A percentile compares a stretch with the other conserved stretches of the same genome.
phyloP scores from a whole-genome alignment of 2,329 filamentous ascomycete genomes.

The Microascus cirrosus region DNA sequence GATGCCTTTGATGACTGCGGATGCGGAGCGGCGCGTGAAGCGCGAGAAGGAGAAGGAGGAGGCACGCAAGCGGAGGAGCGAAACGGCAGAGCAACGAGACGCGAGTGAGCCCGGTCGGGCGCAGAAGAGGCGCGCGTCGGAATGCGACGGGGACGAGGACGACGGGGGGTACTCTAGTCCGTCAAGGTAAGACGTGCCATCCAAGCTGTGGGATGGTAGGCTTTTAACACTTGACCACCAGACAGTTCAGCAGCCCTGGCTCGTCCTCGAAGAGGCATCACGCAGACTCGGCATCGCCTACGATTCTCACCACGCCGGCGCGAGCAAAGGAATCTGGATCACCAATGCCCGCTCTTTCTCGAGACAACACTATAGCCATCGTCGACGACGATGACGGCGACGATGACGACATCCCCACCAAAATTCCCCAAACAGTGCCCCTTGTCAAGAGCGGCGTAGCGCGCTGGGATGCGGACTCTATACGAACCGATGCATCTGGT shows the following conservation, averaged over 20 bases:
- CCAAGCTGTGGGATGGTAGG: not conserved
- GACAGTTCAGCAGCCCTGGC: not conserved
- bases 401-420: not conserved
- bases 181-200: not conserved
- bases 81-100: not conserved
- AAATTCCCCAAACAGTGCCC: not conserved
- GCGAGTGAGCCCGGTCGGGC: not conserved
- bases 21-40: slow-evolving; percentile 18
- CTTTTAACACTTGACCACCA: not conserved
- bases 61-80: slow-evolving; percentile 1
- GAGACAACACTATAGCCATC: not conserved
- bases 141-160: not conserved
- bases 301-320: not conserved
- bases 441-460: not conserved
- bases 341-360: not conserved
- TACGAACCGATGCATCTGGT: not conserved
- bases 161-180: not conserved
- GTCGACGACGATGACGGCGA: not conserved
- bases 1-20: slow-evolving; percentile 30
- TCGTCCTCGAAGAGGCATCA: slow-evolving; percentile 3
- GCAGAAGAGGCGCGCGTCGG: not conserved
- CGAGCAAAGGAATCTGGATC: not conserved
- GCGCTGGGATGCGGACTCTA: not conserved
- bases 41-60: slow-evolving; percentile 8
- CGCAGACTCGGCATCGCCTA: not conserved